Evolutionary conservation across 2,329 filamentous ascomycete genomes (phyloP).

Genomic region (Madurella mycetomatis): DNA sequence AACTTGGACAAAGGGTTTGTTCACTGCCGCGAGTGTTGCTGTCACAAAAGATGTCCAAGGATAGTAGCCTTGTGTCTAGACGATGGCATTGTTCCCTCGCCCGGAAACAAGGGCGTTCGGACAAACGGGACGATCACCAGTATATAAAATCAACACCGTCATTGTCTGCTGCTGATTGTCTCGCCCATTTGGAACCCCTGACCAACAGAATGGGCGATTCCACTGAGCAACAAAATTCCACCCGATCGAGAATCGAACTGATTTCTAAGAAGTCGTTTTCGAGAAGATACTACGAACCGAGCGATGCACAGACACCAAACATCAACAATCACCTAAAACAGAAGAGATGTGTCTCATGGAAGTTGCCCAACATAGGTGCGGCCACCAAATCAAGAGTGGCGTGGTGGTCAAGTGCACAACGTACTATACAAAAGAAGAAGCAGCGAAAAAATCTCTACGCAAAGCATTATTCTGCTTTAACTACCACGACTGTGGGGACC

Average conservation of each 20-base stretch:
- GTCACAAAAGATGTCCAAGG: no score
- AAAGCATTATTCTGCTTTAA: not conserved
- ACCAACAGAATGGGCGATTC: constrained; percentile 1
- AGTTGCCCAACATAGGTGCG: not conserved
- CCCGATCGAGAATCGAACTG: no score
- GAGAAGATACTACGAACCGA: not conserved
- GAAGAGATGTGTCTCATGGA: not conserved
- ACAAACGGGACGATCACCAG: no score
- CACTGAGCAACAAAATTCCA: no score
- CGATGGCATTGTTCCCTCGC: no score
- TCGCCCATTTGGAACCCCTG: not conserved
- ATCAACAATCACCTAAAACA: not conserved
- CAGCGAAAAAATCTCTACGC: not conserved
- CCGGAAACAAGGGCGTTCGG: no score
- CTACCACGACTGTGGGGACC: not conserved
- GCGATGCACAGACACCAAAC: not conserved
- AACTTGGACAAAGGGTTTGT: no score
- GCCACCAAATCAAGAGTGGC: not conserved
- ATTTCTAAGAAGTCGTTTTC: not conserved
- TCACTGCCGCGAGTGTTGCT: no score
- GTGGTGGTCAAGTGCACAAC: not conserved
- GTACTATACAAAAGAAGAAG: not conserved
- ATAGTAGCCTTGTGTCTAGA: no score
- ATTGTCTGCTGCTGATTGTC: no score
- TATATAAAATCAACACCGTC: no score